These are phyloP conservation scores for Lentinula guzmanii DNA, from an alignment of 768 basidiomycete species.

Conservation along the genomic window DNA sequence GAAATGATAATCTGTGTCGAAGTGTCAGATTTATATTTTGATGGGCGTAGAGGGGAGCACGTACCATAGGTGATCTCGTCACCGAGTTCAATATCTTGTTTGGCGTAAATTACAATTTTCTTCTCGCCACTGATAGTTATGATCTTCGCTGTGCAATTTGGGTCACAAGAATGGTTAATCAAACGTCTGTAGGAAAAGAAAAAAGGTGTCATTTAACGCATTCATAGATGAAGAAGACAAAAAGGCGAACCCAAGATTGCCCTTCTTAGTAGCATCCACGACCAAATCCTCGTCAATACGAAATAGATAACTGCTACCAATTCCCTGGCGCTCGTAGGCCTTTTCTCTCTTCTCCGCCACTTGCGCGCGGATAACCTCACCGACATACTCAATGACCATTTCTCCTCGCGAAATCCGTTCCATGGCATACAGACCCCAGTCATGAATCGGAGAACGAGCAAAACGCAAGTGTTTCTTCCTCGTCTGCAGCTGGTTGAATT, in stretches of 20 bases:
- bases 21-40: neutral
- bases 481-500: slow-evolving; percentile 98
- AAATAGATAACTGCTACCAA: slow-evolving; percentile 97
- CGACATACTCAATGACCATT: slow-evolving; percentile 99
- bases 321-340: slow-evolving; percentile 93
- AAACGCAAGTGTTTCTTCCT: slow-evolving; percentile 97
- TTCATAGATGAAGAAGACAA: slow-evolving; percentile 8
- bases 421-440: slow-evolving; percentile 98
- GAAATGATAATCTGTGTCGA: slow-evolving; percentile 87
- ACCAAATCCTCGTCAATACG: slow-evolving; percentile 97
- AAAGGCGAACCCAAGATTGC: slow-evolving; percentile 85
- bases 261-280: slow-evolving; percentile 98
- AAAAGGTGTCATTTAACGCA: slow-evolving; percentile 6
- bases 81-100: slow-evolving; percentile 91
- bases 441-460: slow-evolving; percentile 92
- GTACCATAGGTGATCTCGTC: slow-evolving; percentile 96
- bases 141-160: slow-evolving; percentile 87
- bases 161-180: slow-evolving; percentile 98
- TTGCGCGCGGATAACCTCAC: slow-evolving; percentile 91
- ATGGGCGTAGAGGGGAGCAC: slow-evolving; percentile 17
- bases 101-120: slow-evolving; percentile 99
- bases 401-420: slow-evolving; percentile 90
- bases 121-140: slow-evolving; percentile 89
- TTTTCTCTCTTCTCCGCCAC: slow-evolving; percentile 98
- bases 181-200: slow-evolving; percentile 57